Conservation (phyloP, 139 green algal species). For the Chlamydomonas applanata region DNA sequence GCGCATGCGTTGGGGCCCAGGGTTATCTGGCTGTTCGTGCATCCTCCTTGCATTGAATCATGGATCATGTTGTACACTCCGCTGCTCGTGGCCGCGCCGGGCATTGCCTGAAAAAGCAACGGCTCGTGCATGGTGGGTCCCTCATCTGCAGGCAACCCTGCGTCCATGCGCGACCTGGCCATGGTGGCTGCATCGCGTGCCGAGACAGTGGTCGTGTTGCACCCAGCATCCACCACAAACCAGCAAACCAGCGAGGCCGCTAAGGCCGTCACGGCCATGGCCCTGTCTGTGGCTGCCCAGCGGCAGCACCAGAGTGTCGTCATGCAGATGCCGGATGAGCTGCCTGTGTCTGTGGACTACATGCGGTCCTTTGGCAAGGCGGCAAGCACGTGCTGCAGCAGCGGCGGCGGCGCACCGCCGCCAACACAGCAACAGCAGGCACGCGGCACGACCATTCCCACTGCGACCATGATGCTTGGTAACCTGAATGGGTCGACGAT, state of each 20-base stretch:
- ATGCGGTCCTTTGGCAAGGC: slow-evolving; percentile 14
- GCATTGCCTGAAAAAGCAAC: no score
- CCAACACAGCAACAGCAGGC: no score
- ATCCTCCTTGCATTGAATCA: no score
- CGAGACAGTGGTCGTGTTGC: slow-evolving; percentile 38
- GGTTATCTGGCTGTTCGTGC: no score
- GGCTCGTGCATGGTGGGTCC: no score
- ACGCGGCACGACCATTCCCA: no score
- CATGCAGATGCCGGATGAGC: slow-evolving; percentile 36
- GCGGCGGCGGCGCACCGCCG: no score
- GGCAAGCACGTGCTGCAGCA: neutral
- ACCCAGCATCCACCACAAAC: slow-evolving; percentile 10
- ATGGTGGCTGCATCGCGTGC: slow-evolving; percentile 29
- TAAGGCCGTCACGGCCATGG: slow-evolving; percentile 39
- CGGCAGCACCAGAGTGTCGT: slow-evolving; percentile 12
- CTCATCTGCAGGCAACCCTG: slow-evolving; percentile 6
- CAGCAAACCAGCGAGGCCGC: slow-evolving; percentile 25
- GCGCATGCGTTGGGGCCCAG: no score
- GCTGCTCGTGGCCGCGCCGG: no score
- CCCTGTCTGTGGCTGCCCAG: slow-evolving; percentile 19
- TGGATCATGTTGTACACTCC: no score
- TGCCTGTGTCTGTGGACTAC: slow-evolving; percentile 8
- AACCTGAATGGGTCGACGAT: neutral
- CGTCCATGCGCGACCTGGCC: slow-evolving; percentile 18
- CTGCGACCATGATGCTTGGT: no score